Evolutionary conservation across 2,329 filamentous ascomycete species (phyloP), one percentile per base, ranked within the genome.

Genomic region (Beauveria pseudobassiana): DNA sequence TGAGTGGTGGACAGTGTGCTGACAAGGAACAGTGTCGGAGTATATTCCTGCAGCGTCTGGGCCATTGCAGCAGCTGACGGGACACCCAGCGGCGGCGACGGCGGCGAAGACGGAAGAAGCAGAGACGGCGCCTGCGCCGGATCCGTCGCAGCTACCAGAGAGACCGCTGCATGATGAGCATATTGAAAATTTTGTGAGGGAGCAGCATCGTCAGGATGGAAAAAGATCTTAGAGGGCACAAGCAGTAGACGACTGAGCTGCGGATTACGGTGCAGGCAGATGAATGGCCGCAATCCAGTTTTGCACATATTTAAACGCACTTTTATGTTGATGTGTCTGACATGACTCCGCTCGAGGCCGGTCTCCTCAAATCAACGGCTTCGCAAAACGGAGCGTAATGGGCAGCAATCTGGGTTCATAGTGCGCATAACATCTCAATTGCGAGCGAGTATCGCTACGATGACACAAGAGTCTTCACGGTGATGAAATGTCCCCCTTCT

Each of bases 401-500:
- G 5, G 34, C 34, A 38, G 14, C 34, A 14, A 6, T 38, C 34
- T 38, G 30, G 26, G 12, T 14, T 2, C 5, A 38, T 10, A 14
- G 34, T 16, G 34, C 34, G 12, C 5, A 38, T 14, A 16, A 38
- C 16, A 38, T 38, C 14, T 38, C 5, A 38, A 38, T 38, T 16
- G 16, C 34, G 42, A 43, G 18, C 42, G 10, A 43, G 4, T 20
- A 18, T 10, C 9, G 8, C 42, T 43, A 43, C 14, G 16, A 43
- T 24, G 7, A 43, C 9, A 26, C 5, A 58, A 61, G 54, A 56
- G 59, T 63, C 65, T 71, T 49, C 42, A 43, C 22, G 9, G 18
- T 38, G 45, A 28, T 38, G 12, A 59, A 67, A 80, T 85, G 76
- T 83, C 78, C 82, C 81, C 76, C 79, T 83, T 80, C 78, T 83